These are phyloP conservation scores for Coemansia sp. DNA, from an alignment of 371 early-diverging fungal species.

Conservation along the genomic window DNA sequence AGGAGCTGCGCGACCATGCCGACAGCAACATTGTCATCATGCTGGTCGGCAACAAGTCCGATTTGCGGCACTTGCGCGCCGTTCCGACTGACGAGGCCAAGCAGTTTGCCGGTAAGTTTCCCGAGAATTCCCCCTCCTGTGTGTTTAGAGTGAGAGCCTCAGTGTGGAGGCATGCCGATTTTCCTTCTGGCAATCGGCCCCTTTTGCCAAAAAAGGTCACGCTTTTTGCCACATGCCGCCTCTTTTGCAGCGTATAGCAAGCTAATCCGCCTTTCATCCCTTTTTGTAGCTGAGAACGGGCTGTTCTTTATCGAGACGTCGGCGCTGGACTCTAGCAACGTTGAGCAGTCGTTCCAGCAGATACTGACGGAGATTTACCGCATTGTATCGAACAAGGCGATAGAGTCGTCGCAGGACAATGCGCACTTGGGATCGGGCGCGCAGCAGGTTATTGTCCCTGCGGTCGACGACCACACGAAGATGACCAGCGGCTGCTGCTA, in stretches of 20 bases:
- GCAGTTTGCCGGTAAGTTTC: conserved; percentile 83
- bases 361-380: conserved; percentile 79
- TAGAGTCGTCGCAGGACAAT: conserved; percentile 70
- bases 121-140: background rate
- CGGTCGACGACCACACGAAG: conserved; percentile 63
- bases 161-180: background rate
- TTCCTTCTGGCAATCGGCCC: too few relatives aligned
- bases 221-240: background rate
- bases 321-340: conserved; percentile 92
- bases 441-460: conserved; percentile 71
- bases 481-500: conserved; percentile 77
- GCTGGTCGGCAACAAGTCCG: conserved; percentile 99
- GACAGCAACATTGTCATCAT: conserved; percentile 97
- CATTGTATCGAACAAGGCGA: conserved; percentile 78
- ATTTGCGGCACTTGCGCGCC: conserved; percentile 93
- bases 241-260: background rate
- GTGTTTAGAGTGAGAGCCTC: background rate
- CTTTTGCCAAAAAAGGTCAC: too few relatives aligned
- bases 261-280: conserved; percentile 2
- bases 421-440: conserved; percentile 73
- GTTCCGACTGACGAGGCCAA: conserved; percentile 97
- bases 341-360: conserved; percentile 90
- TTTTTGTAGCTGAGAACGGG: conserved; percentile 73
- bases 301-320: conserved; percentile 96
- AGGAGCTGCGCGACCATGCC: conserved; percentile 97